These are phyloP conservation scores for Sistotremastrum suecicum DNA, from an alignment of 768 basidiomycete genomes.

Conservation along the genomic window DNA sequence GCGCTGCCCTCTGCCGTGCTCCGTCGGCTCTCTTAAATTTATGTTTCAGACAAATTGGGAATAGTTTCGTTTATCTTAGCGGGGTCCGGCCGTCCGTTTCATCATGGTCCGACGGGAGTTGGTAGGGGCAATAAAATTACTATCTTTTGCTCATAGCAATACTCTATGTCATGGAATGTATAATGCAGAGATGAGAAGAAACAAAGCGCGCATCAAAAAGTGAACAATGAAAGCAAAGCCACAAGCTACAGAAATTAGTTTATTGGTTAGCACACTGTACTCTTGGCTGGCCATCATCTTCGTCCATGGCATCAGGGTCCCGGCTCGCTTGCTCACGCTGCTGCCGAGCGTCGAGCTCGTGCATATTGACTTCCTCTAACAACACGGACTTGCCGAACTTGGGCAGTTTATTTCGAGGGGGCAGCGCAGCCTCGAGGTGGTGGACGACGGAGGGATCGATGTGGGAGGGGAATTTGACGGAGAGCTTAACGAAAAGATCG, in stretches of 20 bases:
- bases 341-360: conserved; percentile 63
- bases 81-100: too few relatives aligned
- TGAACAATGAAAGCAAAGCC: conserved; percentile 6
- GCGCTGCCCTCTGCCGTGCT: not conserved
- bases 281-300: conserved; percentile 74
- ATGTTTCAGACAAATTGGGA: not conserved
- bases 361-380: conserved; percentile 75
- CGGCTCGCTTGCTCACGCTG: conserved; percentile 30
- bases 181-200: not conserved
- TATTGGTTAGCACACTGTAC: conserved; percentile 94
- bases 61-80: not conserved
- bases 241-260: not conserved
- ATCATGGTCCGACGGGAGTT: too few relatives aligned
- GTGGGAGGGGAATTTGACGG: conserved; percentile 78
- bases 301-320: conserved; percentile 80
- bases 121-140: too few relatives aligned
- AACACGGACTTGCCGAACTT: conserved; percentile 52
- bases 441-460: conserved; percentile 55
- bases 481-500: conserved; percentile 78
- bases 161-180: not conserved
- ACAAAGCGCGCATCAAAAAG: not conserved
- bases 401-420: conserved; percentile 54
- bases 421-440: conserved; percentile 73
- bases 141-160: too few relatives aligned
- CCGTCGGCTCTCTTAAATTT: not conserved